Evolutionary conservation across 805 yeast genomes (phyloP).

Genomic region (Zygosaccharomyces pseudorouxii): DNA sequence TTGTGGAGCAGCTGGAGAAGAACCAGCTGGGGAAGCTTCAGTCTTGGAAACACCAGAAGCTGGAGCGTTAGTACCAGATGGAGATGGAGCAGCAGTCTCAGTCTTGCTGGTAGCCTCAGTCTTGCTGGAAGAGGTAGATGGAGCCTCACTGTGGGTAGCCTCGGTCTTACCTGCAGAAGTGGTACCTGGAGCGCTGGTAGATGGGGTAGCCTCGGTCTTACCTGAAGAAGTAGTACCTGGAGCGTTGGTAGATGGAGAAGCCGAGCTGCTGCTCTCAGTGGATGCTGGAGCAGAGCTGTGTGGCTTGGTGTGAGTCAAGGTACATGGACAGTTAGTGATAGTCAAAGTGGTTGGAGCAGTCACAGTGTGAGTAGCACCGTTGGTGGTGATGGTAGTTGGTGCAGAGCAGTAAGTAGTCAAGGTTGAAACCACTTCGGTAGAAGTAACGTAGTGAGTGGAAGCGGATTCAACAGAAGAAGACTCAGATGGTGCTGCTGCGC

Average conservation of each 20-base stretch:
- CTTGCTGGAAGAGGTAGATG: not conserved
- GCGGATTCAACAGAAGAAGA: not conserved
- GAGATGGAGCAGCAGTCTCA: not conserved
- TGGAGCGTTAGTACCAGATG: not conserved
- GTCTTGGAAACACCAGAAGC: not conserved
- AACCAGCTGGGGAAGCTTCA: not conserved
- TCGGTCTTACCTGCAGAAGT: not conserved
- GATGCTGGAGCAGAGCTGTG: constrained; percentile 11
- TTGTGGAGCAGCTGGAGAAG: not conserved
- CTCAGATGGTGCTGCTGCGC: not conserved
- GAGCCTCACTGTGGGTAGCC: no score
- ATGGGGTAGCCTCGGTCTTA: constrained; percentile 4
- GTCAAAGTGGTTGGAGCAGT: constrained; percentile 78
- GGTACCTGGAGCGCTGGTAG: constrained; percentile 1
- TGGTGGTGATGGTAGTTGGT: constrained; percentile 61
- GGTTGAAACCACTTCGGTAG: constrained; percentile 52
- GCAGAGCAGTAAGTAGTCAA: constrained; percentile 81
- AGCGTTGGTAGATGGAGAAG: not conserved
- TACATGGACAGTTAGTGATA: constrained; percentile 84
- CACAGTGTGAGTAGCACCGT: constrained; percentile 67
- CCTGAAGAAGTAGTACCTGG: constrained; percentile 1
- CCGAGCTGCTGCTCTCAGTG: not conserved
- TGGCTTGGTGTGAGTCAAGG: constrained; percentile 35
- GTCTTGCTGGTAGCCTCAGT: not conserved
- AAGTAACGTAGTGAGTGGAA: constrained; percentile 26